phyloP scores from a whole-genome alignment of 2,329 filamentous ascomycete genomes.

The Pezicula carpinea region DNA sequence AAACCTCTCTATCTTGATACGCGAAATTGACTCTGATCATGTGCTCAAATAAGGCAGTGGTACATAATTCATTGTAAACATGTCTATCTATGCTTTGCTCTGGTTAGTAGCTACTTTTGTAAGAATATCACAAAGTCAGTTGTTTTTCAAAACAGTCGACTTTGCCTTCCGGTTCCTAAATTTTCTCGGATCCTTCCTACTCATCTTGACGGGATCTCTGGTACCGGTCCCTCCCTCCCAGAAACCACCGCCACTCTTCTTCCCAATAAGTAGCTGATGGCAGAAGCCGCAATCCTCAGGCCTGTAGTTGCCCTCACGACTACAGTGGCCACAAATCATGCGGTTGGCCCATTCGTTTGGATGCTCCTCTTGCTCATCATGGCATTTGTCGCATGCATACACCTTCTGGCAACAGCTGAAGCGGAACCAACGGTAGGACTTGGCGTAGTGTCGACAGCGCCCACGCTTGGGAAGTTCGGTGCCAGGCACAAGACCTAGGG shows the following conservation, averaged over 20 bases:
- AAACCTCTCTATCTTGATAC: no score
- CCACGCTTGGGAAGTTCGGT: constrained; percentile 50
- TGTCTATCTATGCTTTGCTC: no score
- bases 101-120: no score
- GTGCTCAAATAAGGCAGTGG: no score
- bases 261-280: constrained; percentile 62
- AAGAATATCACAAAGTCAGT: no score
- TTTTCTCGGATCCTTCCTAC: constrained; percentile 71
- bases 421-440: constrained; percentile 59
- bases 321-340: constrained; percentile 80
- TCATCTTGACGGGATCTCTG: constrained; percentile 67
- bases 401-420: constrained; percentile 59
- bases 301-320: constrained; percentile 73
- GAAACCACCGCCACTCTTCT: constrained; percentile 62
- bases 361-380: constrained; percentile 68
- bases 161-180: constrained; percentile 45
- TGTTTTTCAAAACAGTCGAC: no score
- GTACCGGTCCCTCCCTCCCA: constrained; percentile 87
- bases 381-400: constrained; percentile 66
- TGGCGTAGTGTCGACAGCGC: constrained; percentile 53
- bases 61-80: no score
- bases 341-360: constrained; percentile 75
- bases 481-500: constrained; percentile 51
- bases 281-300: constrained; percentile 74
- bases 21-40: no score